These are phyloP conservation scores for Carex sylvatica DNA, from an alignment of 202 grass and related monocot species.

Conservation along the genomic window DNA sequence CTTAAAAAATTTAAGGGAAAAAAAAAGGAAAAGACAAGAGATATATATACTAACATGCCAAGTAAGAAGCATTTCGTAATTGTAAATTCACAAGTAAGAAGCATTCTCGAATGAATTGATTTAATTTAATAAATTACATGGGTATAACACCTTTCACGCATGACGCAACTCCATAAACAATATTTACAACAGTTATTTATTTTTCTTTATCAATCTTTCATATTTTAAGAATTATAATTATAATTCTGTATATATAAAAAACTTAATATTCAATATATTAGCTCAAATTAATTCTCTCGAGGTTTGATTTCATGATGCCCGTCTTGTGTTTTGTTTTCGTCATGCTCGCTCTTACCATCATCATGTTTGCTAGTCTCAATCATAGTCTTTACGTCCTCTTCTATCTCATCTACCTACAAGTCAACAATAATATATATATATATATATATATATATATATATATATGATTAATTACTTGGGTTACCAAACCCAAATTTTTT, in stretches of 20 bases:
- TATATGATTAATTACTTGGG: background rate
- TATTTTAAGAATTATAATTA: background rate
- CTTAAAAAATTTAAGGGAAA: no score
- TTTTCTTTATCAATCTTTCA: background rate
- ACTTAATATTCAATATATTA: background rate
- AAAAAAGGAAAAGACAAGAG: no score
- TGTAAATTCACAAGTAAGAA: no score
- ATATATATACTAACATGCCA: no score
- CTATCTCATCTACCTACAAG: slow-evolving; percentile 40
- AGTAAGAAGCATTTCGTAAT: no score
- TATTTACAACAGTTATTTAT: background rate
- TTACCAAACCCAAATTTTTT: background rate
- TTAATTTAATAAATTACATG: background rate
- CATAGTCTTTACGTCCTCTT: slow-evolving; percentile 40
- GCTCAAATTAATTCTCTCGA: background rate
- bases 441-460: no score
- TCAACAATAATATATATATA: background rate
- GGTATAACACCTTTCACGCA: background rate
- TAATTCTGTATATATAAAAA: background rate
- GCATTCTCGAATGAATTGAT: background rate
- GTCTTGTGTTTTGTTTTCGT: background rate
- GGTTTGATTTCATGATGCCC: background rate
- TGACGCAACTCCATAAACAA: background rate
- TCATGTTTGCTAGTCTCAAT: slow-evolving; percentile 20
- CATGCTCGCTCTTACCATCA: background rate